Evolutionary conservation across 768 basidiomycete genomes (phyloP), one percentile per base, ranked within the genome.

Genomic region (Tulasnella sp.): DNA sequence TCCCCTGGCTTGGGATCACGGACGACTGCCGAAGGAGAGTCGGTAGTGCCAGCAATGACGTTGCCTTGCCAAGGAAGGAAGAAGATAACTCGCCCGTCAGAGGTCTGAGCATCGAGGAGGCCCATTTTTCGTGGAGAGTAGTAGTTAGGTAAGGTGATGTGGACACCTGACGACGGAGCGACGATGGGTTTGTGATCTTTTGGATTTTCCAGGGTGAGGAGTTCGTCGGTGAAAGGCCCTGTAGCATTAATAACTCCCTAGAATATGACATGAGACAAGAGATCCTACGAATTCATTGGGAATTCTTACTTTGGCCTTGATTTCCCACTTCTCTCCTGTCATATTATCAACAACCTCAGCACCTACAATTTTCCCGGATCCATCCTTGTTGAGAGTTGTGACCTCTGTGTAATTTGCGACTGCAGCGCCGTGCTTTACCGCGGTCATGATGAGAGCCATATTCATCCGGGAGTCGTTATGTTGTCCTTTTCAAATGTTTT

Each of bases 381-480:
- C 59, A 31, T 60, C 58, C 66, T 93, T 93, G 66, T 79, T 74
- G 3, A 99, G 70, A 2, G 71, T 64, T 9, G 78, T 81, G 45
- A 95, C 90, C 60, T 91, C 83, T 63, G 78, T 79, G 67, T 99
- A 87, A 70, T 98, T 99, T 42, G 82, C 79, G 15, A 83, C 81
- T 6, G 74, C 74, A 4, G 92, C 90, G 37, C 92, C 92, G 46
- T 85, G 77, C 60, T 89, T 85, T 37, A 96, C 87, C 4, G 93
- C 95, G 15, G 83, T 95, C 78, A 96, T 79, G 60, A 93, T 75
- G 28, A 99, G 72, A 0, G 93, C 89, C 48, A 93, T 76, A 70
- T 99, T 99, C 95, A 98, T 99, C 12, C 93, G 78, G 1, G 93
- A 83, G 60, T 99, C 95, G 60, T 99, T 99, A 67, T 99, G 93